A percentile compares a stretch with the other conserved stretches of the same genome.
Conservation (phyloP, 768 basidiomycete species). For the Lactarius akahatsu region DNA sequence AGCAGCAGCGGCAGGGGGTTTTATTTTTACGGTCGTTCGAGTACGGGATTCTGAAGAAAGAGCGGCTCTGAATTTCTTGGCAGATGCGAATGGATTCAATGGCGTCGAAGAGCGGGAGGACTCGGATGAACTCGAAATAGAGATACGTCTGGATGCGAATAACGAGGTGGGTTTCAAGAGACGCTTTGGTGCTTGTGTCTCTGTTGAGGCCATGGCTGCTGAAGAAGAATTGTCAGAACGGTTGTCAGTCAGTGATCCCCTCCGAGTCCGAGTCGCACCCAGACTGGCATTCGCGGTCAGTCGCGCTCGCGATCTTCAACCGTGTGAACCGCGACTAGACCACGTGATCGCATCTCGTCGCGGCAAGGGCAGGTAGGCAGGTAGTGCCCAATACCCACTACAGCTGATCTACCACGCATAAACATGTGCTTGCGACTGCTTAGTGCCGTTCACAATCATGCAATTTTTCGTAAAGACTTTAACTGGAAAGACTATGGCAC, state of each 20-base stretch:
- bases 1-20: constrained; percentile 21
- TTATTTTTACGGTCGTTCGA: constrained; percentile 28
- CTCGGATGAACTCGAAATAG: constrained; percentile 17
- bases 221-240: no score
- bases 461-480: neutral
- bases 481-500: neutral
- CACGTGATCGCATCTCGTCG: neutral
- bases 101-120: constrained; percentile 23
- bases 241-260: neutral
- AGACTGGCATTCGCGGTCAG: neutral
- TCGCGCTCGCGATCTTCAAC: constrained; percentile 2
- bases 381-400: neutral
- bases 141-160: constrained; percentile 24
- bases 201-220: constrained; percentile 11
- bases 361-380: no score
- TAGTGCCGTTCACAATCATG: neutral
- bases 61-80: constrained; percentile 29
- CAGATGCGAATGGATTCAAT: constrained; percentile 23
- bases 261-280: neutral
- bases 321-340: neutral
- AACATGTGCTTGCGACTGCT: neutral
- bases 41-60: constrained; percentile 28
- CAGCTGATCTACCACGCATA: neutral
- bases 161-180: constrained; percentile 20
- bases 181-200: constrained; percentile 9